phyloP scores from a whole-genome alignment of 768 basidiomycete genomes.

The Lentinula sp. region DNA sequence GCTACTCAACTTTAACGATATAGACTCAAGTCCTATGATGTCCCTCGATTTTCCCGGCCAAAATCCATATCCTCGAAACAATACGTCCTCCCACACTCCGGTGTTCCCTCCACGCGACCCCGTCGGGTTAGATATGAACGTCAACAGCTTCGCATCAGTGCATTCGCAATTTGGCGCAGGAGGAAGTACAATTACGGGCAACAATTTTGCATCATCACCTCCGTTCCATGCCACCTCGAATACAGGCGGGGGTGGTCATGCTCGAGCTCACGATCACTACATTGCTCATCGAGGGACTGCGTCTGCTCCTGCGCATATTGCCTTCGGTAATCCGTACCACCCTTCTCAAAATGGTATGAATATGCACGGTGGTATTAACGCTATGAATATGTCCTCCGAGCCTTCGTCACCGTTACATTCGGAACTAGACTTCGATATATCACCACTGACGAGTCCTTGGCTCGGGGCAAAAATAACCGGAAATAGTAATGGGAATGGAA shows the following conservation, averaged over 20 bases:
- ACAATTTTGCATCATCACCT: not conserved
- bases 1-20: constrained; percentile 37
- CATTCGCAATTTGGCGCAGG: not conserved
- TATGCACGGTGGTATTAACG: not conserved
- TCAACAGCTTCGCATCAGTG: not conserved
- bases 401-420: constrained; percentile 35
- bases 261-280: constrained; percentile 12
- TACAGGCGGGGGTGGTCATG: not conserved
- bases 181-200: not conserved
- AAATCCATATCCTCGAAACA: not conserved
- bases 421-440: constrained; percentile 69
- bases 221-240: not conserved
- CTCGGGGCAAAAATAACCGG: constrained; percentile 43
- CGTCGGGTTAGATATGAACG: not conserved
- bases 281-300: constrained; percentile 35
- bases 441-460: constrained; percentile 80
- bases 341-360: not conserved
- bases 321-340: constrained; percentile 37
- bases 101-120: constrained; percentile 17
- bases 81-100: constrained; percentile 21
- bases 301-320: constrained; percentile 72
- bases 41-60: not conserved
- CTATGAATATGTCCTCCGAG: constrained; percentile 14
- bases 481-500: not conserved
- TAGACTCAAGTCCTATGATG: not conserved